Evolutionary conservation across 169 alveolate genomes (phyloP), one percentile per base, ranked within the genome.

Genomic region (Cytauxzoon felis): DNA sequence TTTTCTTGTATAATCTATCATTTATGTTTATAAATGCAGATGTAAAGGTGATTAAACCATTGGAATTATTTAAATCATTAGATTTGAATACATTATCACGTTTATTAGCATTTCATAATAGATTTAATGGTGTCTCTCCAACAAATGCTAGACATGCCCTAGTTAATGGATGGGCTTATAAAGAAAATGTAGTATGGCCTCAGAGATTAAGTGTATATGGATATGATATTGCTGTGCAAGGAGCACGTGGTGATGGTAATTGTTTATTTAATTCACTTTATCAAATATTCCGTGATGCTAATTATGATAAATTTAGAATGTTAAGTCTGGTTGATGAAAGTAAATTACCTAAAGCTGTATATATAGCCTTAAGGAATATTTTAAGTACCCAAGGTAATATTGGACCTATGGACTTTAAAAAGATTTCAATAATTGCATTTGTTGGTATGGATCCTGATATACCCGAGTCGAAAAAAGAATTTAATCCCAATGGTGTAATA

Each of bases 201-300:
- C 47, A 27, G 32, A 27, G 84, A 8, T 42, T 73, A 6, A 53
- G 41, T 45, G 27, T 73, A 47, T 73, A 73, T 27, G 79, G 79
- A 2, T 47, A 59, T 42, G 60, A 50, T 13, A 48, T 43, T n/a
- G 78, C 64, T 11, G 60, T 16, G 3, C 16, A 47, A 9, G 52
- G 36, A 4, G 49, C 52, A 11, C n/a, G 72, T 2, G 84, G 84
- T 16, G 64, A 73, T 33, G 84, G 84, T 1, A 63, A 30, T 26
- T 73, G 84, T 54, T 33, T 73, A 19, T 73, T 38, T 57, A 7
- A 53, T 45, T 21, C 79, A 2, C 16, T 73, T 13, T 36, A 49
- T 5, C 30, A 43, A 6, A 5, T 59, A 13, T 59, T 59, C 51
- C 19, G 38, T 4, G 26, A 33, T 18, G 38, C 42, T 24, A 43